Evolutionary conservation across 352 stramenopile genomes (phyloP).

Genomic region (Phytophthora citrophthora): DNA sequence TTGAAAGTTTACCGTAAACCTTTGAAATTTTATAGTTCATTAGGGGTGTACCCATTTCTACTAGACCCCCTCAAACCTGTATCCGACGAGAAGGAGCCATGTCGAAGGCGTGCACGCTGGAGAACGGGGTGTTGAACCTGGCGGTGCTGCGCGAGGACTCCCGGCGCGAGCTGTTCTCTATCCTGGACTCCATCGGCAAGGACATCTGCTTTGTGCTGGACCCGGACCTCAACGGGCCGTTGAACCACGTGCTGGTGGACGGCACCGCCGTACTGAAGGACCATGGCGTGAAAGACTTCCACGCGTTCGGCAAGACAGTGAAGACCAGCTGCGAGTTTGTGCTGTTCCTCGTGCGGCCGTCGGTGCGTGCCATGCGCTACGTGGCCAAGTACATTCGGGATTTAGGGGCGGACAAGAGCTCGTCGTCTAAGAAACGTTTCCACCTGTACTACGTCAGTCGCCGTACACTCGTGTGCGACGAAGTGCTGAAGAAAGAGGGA

Average conservation of each 20-base stretch:
- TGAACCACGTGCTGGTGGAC: constrained; percentile 89
- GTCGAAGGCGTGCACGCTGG: constrained; percentile 83
- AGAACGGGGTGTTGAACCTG: constrained; percentile 88
- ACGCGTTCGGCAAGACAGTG: constrained; percentile 80
- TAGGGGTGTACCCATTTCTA: no score
- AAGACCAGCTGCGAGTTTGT: constrained; percentile 88
- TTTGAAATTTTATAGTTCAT: no score
- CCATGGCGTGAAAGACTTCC: constrained; percentile 87
- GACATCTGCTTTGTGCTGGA: constrained; percentile 91
- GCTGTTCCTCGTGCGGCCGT: constrained; percentile 89
- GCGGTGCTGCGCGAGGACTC: constrained; percentile 87
- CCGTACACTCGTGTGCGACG: constrained; percentile 91
- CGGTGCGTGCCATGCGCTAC: constrained; percentile 75
- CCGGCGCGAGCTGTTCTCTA: constrained; percentile 83
- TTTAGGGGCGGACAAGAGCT: constrained; percentile 44
- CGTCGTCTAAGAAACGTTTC: constrained; percentile 74
- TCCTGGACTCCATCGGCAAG: constrained; percentile 86
- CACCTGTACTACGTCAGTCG: constrained; percentile 91
- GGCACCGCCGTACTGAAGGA: constrained; percentile 86
- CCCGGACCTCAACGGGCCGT: constrained; percentile 76
- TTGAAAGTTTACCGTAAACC: no score
- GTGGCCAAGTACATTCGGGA: constrained; percentile 83
- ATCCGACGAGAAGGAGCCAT: constrained; percentile 32
- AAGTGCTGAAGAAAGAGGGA: constrained; percentile 90
- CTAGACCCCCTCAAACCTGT: neutral